Base-by-base conservation (phyloP, 2,329 filamentous ascomycete species). In the Alternaria viburni region DNA sequence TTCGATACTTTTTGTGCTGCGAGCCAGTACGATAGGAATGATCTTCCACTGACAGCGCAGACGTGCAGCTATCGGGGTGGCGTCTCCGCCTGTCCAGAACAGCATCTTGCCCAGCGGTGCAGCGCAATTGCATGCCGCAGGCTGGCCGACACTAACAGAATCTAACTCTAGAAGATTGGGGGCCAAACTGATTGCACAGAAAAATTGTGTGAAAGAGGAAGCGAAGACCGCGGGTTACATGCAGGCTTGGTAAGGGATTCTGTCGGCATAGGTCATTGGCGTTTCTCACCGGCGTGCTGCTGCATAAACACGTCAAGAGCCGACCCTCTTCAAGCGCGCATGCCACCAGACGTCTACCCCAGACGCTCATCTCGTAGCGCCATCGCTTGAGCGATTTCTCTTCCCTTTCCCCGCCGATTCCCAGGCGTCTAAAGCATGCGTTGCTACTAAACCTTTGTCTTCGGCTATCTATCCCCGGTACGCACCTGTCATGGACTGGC, bases 281-380 rank as follows among this genome's bases (percentile, higher is more conserved):
- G 73, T 57, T 74, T 68, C 69, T 69, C 71, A 66, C 64, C 68
- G 64, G 71, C 70, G 56, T 72, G 70, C 67, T 72, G 71, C 71
- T 72, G 71, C 71, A 73, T 66, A 66, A 76, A 74, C 77, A 79
- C 77, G 77, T 79, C 77, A 79, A 78, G 66, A 69, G 68, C 65
- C 66, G 56, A 64, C 65, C 69, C 68, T 70, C 65, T 57, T 65
- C 62, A 68, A 70, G 66, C 66, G 64, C 70, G 65, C 74, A 66
- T 69, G 65, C 61, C 70, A 61, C 47, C 56, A 62, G 17, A 69
- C 45, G 62, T 66, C 70, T 73, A 72, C 75, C 68, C 65, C 72
- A 68, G 68, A 70, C 66, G 63, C 62, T 69, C 69, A 64, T 64
- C 68, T 62, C 61, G 62, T 69, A 76, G 72, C 76, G 70, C 69